Evolutionary conservation across 2,329 filamentous ascomycete species (phyloP), one percentile per base, ranked within the genome.

Genomic region (Cytospora chrysosperma): DNA sequence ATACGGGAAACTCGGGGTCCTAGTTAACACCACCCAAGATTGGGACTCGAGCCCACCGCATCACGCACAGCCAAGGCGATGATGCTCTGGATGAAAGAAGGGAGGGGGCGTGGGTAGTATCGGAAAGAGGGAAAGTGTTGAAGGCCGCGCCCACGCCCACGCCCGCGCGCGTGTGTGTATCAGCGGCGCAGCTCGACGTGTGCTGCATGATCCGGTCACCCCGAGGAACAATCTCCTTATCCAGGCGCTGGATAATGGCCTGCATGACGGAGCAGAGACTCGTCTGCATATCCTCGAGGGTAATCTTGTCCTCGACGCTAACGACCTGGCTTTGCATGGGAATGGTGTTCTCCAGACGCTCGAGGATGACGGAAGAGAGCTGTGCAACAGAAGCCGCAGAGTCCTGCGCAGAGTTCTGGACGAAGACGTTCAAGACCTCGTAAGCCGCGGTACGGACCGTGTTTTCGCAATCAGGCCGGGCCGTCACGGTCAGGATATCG

Each of bases 221-320:
- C 75, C 94, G 92, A 19, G 94, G 93, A 67, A 88, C 86, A 69
- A 99, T 91, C 75, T 98, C 94, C 75, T 89, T 89, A 77, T 98
- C 95, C 28, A 99, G 83, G 63, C 95, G 89, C 76, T 92, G 89
- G 66, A 98, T 89, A 73, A 98, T 97, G 56, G 92, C 89, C 78
- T 97, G 88, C 56, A 98, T 82, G 49, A 98, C 95, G 59, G 92
- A 96, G 75, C 89, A 90, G 72, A 99, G 83, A 76, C 93, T 97
- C 58, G 93, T 97, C 80, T 98, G 95, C 86, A 99, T 96, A 77
- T 99, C 95, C 75, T 98, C 93, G 4, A 99, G 84, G 6, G 91
- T 96, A 68, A 98, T 92, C 77, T 89, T 94, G 78, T 99, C 95
- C 77, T 99, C 95, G 30, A 97, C 91, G 73, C 93, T 97, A 70